Base-by-base conservation (phyloP, 1,284 basidiomycete genomes). In the Jaminaea rosea region DNA sequence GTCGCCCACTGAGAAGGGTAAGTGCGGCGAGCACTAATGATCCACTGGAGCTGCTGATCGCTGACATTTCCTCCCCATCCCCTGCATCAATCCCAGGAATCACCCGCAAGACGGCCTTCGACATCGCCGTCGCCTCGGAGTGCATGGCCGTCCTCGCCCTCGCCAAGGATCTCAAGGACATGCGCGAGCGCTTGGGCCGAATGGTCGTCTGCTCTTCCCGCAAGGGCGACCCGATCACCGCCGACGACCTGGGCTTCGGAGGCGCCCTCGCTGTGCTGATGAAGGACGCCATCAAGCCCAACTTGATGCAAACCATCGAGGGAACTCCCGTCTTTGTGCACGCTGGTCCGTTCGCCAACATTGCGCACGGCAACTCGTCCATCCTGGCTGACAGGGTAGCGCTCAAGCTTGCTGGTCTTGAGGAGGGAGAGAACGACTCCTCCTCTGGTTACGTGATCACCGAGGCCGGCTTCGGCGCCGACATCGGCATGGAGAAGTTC, bases 251-350 rank as follows among this genome's bases (percentile, higher is more conserved):
- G 56, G 93, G 93, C 65, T 88, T 88, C 65, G 87, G 90, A 60
- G 93, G 93, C 58, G 93, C 93, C 51, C 83, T 98, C 57, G 88
- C 94, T 13, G 93, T 98, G 46, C 81, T 98, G 56, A 88, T 98
- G 86, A 97, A 97, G 80, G 93, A 98, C 72, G 89, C 94, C 19
- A 93, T 98, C 79, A 98, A 98, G 79, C 93, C 93, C 19, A 98
- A 96, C 73, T 77, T 98, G 62, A 98, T 98, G 93, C 93, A 98
- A 77, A 94, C 93, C 8, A 80, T 98, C 46, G 89, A 98, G 78
- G 93, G 93, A 47, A 98, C 93, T 1, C 93, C 93, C 29, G 94
- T 98, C 55, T 97, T 98, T 73, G 94, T 98, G 6, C 93, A 98
- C 76, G 93, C 93, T 8, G 93, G 93, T 50, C 94, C 93, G 15